A percentile compares a stretch with the other conserved stretches of the same genome.
phyloP scores from a whole-genome alignment of 2,329 filamentous ascomycete species.

The Epichloe bromicola region DNA sequence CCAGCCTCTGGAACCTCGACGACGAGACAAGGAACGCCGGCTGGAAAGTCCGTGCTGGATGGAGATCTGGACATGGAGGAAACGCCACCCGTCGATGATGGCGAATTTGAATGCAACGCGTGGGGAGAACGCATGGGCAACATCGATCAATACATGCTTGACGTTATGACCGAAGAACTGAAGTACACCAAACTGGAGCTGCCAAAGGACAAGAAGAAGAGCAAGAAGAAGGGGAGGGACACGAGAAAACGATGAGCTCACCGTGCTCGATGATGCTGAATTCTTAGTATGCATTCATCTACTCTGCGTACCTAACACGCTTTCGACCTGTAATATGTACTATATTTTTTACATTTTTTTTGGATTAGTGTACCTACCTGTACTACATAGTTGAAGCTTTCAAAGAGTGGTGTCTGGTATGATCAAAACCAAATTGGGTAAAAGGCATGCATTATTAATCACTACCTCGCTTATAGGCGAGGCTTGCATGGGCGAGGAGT shows the following conservation, averaged over 20 bases:
- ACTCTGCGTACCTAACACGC: too few relatives aligned
- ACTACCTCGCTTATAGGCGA: not conserved
- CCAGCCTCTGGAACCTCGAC: conserved; percentile 36
- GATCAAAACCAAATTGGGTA: not conserved
- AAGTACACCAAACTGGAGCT: conserved; percentile 47
- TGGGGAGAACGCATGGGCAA: conserved; percentile 44
- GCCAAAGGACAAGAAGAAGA: conserved; percentile 51
- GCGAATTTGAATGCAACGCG: conserved; percentile 41
- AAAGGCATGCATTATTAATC: not conserved
- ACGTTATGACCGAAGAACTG: conserved; percentile 50
- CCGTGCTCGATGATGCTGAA: not conserved
- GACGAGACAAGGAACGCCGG: conserved; percentile 39
- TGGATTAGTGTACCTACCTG: conserved; percentile 1
- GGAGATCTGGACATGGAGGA: conserved; percentile 20
- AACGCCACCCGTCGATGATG: conserved; percentile 12
- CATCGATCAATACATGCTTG: conserved; percentile 66
- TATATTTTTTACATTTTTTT: conserved; percentile 1
- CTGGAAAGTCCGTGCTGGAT: conserved; percentile 20
- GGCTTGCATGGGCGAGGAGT: not conserved
- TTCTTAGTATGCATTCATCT: not conserved
- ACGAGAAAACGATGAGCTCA: conserved; percentile 33
- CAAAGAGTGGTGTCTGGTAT: not conserved
- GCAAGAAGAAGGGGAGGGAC: conserved; percentile 46
- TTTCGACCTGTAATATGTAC: not conserved
- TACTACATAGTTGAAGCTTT: not conserved